phyloP scores from a whole-genome alignment of 1,284 basidiomycete species.

The Fistulinella cinereoalba region DNA sequence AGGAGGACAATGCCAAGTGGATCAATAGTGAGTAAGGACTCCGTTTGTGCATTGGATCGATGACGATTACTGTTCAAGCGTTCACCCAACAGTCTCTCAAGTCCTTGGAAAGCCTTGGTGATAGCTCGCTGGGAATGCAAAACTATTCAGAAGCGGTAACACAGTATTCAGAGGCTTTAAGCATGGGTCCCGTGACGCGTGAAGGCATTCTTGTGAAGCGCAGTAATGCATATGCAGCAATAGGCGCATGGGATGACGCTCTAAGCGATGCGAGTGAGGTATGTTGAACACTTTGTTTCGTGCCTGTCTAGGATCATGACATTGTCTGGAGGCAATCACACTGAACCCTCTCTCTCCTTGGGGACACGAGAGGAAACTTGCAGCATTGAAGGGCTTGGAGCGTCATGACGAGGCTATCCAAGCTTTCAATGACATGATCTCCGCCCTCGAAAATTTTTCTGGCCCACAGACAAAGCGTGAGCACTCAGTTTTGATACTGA shows the following conservation, averaged over 20 bases:
- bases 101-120: slow-evolving; percentile 1
- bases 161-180: background rate
- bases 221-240: background rate
- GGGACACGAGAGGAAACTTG: background rate
- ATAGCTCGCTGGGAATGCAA: background rate
- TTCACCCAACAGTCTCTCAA: background rate
- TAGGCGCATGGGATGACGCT: background rate
- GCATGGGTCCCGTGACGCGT: background rate
- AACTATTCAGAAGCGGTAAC: background rate
- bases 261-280: slow-evolving; percentile 1
- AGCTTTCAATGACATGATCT: background rate
- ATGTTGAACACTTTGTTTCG: background rate
- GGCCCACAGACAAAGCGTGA: background rate
- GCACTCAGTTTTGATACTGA: background rate
- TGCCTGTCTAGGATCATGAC: background rate
- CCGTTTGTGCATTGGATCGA: background rate
- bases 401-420: background rate
- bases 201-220: background rate
- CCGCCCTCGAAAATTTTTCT: background rate
- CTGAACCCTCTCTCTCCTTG: background rate
- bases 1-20: background rate
- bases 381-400: background rate
- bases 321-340: background rate
- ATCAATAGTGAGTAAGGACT: background rate
- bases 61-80: background rate